Conservation (phyloP, 257 asterid genomes). For the Nicotiana tomentosiformis region DNA sequence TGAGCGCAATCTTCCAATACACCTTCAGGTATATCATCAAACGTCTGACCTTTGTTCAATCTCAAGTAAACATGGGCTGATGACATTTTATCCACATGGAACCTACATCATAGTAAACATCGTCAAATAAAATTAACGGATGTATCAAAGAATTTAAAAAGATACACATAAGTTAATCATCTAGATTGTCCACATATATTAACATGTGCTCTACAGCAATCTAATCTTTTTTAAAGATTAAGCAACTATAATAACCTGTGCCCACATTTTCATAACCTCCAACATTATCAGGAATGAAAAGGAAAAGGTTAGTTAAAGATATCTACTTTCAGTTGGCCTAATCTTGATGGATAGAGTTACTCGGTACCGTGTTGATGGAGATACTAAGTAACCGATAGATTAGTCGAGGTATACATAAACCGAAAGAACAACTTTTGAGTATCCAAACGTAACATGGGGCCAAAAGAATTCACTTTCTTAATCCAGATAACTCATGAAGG, state of each 20-base stretch:
- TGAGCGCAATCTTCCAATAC: constrained; percentile 94
- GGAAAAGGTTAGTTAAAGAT: neutral
- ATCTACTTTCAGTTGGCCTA: neutral
- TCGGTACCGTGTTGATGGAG: neutral
- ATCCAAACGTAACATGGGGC: neutral
- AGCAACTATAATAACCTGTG: neutral
- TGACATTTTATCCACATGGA: constrained; percentile 98
- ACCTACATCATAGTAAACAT: constrained; percentile 48
- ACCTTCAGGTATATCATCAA: constrained; percentile 86
- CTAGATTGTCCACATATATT: neutral
- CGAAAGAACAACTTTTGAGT: neutral
- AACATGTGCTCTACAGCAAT: neutral
- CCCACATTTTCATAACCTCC: neutral
- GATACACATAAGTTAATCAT: neutral
- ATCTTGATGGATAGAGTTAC: neutral
- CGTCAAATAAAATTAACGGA: constrained; percentile 14
- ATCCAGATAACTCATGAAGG: neutral
- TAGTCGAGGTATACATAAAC: neutral
- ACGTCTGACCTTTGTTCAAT: constrained; percentile 70
- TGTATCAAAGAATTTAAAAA: neutral
- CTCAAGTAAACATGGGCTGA: constrained; percentile 98
- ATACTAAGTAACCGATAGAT: neutral
- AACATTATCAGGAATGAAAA: neutral
- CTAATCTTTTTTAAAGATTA: neutral
- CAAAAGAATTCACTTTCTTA: neutral